These are phyloP conservation scores for Tricholoma terreum DNA, from an alignment of 768 basidiomycete species.

Conservation along the genomic window DNA sequence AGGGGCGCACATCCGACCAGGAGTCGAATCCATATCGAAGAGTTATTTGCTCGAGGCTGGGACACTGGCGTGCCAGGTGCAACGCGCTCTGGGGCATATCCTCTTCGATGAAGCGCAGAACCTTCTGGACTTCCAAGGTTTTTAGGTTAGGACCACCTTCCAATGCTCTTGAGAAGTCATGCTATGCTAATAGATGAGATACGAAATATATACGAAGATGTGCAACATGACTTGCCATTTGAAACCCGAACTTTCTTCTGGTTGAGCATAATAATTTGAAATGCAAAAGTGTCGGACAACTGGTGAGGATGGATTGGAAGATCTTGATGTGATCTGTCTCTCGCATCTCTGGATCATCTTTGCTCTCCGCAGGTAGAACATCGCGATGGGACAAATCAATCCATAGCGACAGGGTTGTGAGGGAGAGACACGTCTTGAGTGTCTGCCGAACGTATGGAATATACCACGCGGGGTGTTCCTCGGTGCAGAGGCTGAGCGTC, in stretches of 20 bases:
- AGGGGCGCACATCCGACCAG: constrained; percentile 10
- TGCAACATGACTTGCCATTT: constrained; percentile 12
- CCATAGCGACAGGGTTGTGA: constrained; percentile 16
- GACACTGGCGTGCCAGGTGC: constrained; percentile 10
- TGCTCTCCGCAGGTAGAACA: constrained; percentile 1
- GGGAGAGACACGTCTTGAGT: constrained; percentile 9
- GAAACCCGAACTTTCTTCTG: constrained; percentile 14
- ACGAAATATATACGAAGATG: not conserved
- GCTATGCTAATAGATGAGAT: constrained; percentile 5
- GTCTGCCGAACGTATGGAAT: constrained; percentile 14
- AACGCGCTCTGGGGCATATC: constrained; percentile 15
- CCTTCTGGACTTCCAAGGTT: constrained; percentile 18
- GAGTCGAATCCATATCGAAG: constrained; percentile 12
- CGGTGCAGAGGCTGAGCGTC: constrained; percentile 16
- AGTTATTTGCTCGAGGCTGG: constrained; percentile 14
- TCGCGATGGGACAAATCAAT: constrained; percentile 17
- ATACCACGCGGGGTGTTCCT: constrained; percentile 17
- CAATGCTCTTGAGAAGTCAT: constrained; percentile 16
- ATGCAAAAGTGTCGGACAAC: constrained; percentile 15
- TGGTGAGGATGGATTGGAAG: constrained; percentile 14
- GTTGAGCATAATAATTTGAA: constrained; percentile 20
- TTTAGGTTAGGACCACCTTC: constrained; percentile 15
- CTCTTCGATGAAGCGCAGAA: constrained; percentile 12
- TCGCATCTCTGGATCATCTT: constrained; percentile 8
- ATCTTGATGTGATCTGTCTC: constrained; percentile 20